Evolutionary conservation across 805 yeast genomes (phyloP).

Genomic region (Saccharomyces mikatae): DNA sequence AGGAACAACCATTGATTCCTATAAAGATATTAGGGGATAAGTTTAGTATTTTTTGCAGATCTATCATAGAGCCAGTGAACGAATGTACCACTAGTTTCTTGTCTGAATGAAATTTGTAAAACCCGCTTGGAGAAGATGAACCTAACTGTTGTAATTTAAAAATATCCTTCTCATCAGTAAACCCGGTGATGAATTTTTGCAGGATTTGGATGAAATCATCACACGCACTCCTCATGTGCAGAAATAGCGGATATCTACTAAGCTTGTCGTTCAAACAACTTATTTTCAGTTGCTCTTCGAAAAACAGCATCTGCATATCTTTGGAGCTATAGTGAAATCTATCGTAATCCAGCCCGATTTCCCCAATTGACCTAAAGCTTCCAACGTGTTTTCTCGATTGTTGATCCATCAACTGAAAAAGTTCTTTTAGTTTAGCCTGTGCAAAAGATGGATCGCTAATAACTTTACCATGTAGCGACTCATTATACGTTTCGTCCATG

Average conservation of each 20-base stretch:
- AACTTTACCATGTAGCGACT: conserved; percentile 5
- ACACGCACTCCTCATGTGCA: conserved; percentile 84
- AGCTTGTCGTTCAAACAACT: conserved; percentile 41
- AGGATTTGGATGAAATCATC: conserved; percentile 66
- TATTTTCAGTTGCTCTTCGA: conserved; percentile 64
- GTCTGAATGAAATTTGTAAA: conserved; percentile 28
- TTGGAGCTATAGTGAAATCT: conserved; percentile 67
- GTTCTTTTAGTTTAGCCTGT: conserved; percentile 29
- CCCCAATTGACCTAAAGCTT: conserved; percentile 79
- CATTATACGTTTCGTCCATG: conserved; percentile 18
- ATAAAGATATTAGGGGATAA: conserved; percentile 40
- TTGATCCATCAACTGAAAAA: conserved; percentile 43
- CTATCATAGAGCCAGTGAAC: conserved; percentile 74
- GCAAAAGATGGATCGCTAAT: conserved; percentile 8
- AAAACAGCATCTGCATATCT: conserved; percentile 59
- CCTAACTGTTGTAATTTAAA: conserved; percentile 10
- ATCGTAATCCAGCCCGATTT: conserved; percentile 92
- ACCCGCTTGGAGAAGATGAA: conserved; percentile 8
- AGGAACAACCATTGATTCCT: conserved; percentile 90
- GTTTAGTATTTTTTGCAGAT: conserved; percentile 47
- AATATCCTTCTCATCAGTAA: conserved; percentile 27
- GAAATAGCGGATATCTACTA: conserved; percentile 51
- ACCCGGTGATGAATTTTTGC: conserved; percentile 47
- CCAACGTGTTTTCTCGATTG: conserved; percentile 41
- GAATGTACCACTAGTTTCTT: conserved; percentile 86